phyloP scores from a whole-genome alignment of 176 grass and related monocot genomes.

The Hordeum marinum region DNA sequence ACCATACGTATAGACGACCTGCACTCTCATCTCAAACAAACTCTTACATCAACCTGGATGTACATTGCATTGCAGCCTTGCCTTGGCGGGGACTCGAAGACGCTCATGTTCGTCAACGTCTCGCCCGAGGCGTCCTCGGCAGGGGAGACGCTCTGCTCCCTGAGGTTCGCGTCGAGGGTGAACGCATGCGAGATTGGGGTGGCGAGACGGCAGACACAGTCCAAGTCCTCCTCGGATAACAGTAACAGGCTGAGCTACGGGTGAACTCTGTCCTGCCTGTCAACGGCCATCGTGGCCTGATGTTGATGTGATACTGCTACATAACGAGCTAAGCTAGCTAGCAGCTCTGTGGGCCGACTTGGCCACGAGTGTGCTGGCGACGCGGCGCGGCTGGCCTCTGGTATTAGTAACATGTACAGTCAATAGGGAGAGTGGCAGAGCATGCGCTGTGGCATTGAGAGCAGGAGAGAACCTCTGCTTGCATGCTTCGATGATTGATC shows the following conservation, averaged over 20 bases:
- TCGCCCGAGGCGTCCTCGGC: conserved; percentile 65
- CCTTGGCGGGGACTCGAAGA: conserved; percentile 91
- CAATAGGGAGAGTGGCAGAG: conserved; percentile 24
- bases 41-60: neutral
- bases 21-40: neutral
- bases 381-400: conserved; percentile 5
- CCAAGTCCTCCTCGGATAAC: conserved; percentile 23
- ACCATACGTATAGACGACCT: neutral
- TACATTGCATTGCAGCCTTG: conserved; percentile 55
- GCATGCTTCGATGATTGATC: neutral
- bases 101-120: conserved; percentile 93
- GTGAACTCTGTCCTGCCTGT: neutral
- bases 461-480: conserved; percentile 1
- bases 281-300: neutral
- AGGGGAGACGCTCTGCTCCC: conserved; percentile 68
- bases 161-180: conserved; percentile 86
- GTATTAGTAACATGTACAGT: conserved; percentile 35
- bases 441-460: conserved; percentile 13
- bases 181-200: conserved; percentile 86
- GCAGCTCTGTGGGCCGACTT: neutral
- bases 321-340: neutral
- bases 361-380: neutral
- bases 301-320: neutral
- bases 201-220: conserved; percentile 68
- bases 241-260: conserved; percentile 37